Evolutionary conservation across 371 early-diverging fungal genomes (phyloP), one percentile per base, ranked within the genome.

Genomic region (Mucor indicus): DNA sequence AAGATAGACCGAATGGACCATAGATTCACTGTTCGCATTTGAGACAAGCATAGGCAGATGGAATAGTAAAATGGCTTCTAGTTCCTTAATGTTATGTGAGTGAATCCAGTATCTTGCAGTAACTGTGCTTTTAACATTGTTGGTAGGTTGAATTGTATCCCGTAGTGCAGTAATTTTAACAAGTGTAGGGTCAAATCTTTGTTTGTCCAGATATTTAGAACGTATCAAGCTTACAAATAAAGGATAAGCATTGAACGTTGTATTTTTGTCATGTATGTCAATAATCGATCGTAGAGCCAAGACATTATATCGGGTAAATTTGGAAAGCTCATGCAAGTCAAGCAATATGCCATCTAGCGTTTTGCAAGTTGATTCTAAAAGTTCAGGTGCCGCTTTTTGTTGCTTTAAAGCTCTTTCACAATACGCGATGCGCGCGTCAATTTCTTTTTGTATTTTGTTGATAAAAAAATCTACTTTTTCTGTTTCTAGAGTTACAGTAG

Each of bases 41-140:
- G 91, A 96, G 19, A 99, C 83, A 48, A 98, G 78, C 11, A 98
- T 94, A 9, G 99, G 99, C 24, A 99, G 79, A 61, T 98, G 85
- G 65, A 91, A 91, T 21, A 98, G 77, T 44, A 99, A 87, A 54
- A 84, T 80, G 25, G 90, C 85, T 65, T 96, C 94, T 49, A 99
- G 81, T 59, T 97, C 96, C 31, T 91, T 93, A 27, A 99, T 85
- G 64, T 99, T 97, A 65, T 99, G 98, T 3, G 93, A 91, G 58
- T 96, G 96, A 1, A 99, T 92, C 99, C 99, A 99, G 69, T 96
- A 99, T 75, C 98, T 94, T 45, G 90, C 89, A 10, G 95, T 93
- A 12, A 10, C 21, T 47, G 87, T 81, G 21, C 93, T 75, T 21
- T 94, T 89, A 71, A 91, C 87, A 44, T 86, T 84, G 49, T 77